phyloP scores from a whole-genome alignment of 176 grass and related monocot genomes.

The Eragrostis curvula region DNA sequence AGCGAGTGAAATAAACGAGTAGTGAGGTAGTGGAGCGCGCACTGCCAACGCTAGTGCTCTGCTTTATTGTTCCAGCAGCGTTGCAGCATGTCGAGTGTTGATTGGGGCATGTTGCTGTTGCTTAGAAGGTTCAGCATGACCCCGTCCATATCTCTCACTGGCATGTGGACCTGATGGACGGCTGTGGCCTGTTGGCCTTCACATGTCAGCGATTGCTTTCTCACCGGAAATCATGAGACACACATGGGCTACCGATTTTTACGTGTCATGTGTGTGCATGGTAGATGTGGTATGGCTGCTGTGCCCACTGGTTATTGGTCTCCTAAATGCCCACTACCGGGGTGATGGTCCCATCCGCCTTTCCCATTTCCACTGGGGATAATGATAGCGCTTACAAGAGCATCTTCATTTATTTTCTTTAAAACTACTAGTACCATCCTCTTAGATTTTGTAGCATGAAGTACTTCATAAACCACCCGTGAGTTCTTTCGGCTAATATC shows the following conservation, averaged over 20 bases:
- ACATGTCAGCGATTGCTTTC: slow-evolving; percentile 3
- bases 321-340: not conserved
- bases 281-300: not conserved
- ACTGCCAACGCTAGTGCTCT: slow-evolving; percentile 10
- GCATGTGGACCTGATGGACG: not conserved
- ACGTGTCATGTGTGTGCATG: not conserved
- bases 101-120: slow-evolving; percentile 18
- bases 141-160: not conserved
- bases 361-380: not conserved
- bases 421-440: not conserved
- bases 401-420: not conserved
- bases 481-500: too few relatives aligned
- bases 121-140: slow-evolving; percentile 33
- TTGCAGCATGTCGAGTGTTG: slow-evolving; percentile 6
- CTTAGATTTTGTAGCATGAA: not conserved
- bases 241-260: not conserved
- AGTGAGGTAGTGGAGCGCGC: slow-evolving; percentile 26
- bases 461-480: too few relatives aligned
- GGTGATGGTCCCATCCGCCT: not conserved
- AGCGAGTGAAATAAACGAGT: not conserved
- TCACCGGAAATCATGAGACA: not conserved
- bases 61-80: slow-evolving; percentile 11
- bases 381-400: not conserved
- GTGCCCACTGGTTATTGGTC: not conserved
- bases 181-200: not conserved